phyloP scores from a whole-genome alignment of 306 rosid species.

The Quercus wislizeni region DNA sequence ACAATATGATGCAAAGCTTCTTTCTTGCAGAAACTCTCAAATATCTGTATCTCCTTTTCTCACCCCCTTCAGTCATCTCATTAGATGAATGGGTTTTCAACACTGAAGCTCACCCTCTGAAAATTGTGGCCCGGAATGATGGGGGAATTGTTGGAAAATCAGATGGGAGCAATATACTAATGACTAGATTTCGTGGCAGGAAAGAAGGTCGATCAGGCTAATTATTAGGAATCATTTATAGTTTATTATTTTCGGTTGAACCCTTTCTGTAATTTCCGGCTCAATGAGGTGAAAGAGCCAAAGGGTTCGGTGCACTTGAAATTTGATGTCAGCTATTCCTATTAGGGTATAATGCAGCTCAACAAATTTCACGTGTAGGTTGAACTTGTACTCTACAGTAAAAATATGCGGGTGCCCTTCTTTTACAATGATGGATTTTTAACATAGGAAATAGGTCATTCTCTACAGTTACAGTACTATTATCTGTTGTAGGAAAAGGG shows the following conservation, averaged over 20 bases:
- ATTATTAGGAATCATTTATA: slow-evolving; percentile 20
- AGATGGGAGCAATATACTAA: slow-evolving; percentile 38
- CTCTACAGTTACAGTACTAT: background rate
- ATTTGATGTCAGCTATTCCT: slow-evolving; percentile 8
- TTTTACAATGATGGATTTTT: slow-evolving; percentile 24
- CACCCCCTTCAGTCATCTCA: slow-evolving; percentile 84
- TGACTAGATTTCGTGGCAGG: slow-evolving; percentile 56
- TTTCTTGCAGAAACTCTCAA: slow-evolving; percentile 98
- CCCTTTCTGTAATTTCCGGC: slow-evolving; percentile 24
- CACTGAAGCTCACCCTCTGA: slow-evolving; percentile 97
- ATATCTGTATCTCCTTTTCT: slow-evolving; percentile 91
- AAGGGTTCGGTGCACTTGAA: slow-evolving; percentile 23
- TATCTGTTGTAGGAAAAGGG: slow-evolving; percentile 16
- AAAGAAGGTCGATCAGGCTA: slow-evolving; percentile 72
- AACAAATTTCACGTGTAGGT: background rate
- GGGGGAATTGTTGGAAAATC: slow-evolving; percentile 30
- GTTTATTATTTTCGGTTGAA: slow-evolving; percentile 27
- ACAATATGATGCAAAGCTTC: slow-evolving; percentile 97
- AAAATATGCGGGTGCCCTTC: background rate
- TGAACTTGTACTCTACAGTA: slow-evolving; percentile 5
- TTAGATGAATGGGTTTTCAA: slow-evolving; percentile 98
- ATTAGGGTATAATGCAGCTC: slow-evolving; percentile 10
- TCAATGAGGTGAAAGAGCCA: slow-evolving; percentile 21
- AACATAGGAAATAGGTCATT: slow-evolving; percentile 34
- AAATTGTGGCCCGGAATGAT: slow-evolving; percentile 52